These are phyloP conservation scores for Pythium rhizo-oryzae DNA, from an alignment of 352 stramenopile species.

Conservation along the genomic window DNA sequence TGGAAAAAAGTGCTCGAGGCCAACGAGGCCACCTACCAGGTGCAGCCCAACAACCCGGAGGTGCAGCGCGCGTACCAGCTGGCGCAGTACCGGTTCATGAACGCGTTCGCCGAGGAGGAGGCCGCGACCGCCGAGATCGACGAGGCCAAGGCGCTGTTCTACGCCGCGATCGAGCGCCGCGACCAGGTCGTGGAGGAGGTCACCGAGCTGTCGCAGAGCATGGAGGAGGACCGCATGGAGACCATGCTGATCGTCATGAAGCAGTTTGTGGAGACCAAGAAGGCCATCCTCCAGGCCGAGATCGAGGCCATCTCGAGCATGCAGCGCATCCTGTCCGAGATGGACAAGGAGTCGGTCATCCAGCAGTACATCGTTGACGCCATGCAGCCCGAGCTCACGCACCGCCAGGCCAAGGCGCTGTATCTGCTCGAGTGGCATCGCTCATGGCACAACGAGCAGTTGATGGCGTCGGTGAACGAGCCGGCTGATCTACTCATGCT, in stretches of 20 bases:
- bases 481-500: constrained; percentile 55
- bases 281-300: constrained; percentile 78
- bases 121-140: constrained; percentile 61
- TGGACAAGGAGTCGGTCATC: constrained; percentile 84
- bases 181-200: constrained; percentile 85
- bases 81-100: constrained; percentile 64
- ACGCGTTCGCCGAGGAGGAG: constrained; percentile 67
- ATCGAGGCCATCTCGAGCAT: constrained; percentile 76
- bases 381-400: constrained; percentile 81
- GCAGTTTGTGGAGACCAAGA: constrained; percentile 87
- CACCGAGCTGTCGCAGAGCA: constrained; percentile 73
- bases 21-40: constrained; percentile 81
- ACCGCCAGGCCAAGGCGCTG: constrained; percentile 75
- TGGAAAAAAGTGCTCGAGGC: constrained; percentile 76
- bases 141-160: constrained; percentile 52
- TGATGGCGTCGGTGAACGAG: constrained; percentile 38
- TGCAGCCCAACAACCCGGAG: constrained; percentile 80
- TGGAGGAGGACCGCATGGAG: constrained; percentile 85
- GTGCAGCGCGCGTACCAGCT: constrained; percentile 68
- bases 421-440: constrained; percentile 83
- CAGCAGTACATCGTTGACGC: constrained; percentile 87
- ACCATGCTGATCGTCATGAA: constrained; percentile 85
- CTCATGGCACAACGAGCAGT: constrained; percentile 64
- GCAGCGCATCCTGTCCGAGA: constrained; percentile 63
- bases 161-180: constrained; percentile 66